These are phyloP conservation scores for Penicillium crustosum DNA, from an alignment of 2,329 filamentous ascomycete species.

Conservation along the genomic window DNA sequence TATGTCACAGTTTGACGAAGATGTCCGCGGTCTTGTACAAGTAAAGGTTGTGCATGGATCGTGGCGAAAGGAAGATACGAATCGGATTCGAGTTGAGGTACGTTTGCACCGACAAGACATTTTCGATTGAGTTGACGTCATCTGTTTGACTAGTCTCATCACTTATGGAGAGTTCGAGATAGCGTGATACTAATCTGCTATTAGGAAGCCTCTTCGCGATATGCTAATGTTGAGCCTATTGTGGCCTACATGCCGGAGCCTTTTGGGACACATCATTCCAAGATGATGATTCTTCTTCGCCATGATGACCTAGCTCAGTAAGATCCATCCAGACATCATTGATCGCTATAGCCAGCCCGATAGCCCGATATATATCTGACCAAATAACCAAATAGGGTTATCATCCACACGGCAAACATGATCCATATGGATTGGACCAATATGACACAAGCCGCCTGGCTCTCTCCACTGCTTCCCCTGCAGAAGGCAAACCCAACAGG, in stretches of 20 bases:
- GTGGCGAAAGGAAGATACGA: constrained; percentile 66
- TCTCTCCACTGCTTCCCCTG: constrained; percentile 67
- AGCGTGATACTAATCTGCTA: not conserved
- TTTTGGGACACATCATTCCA: constrained; percentile 82
- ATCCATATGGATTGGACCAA: constrained; percentile 84
- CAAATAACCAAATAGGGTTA: constrained; percentile 46
- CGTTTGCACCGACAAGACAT: not conserved
- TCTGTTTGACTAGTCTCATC: not conserved
- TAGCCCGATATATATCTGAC: not conserved
- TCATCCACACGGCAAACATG: constrained; percentile 91
- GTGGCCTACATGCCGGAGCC: constrained; percentile 76
- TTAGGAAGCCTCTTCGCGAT: constrained; percentile 61
- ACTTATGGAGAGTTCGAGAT: not conserved
- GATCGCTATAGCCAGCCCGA: not conserved
- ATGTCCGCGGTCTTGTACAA: constrained; percentile 53
- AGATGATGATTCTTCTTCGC: constrained; percentile 82
- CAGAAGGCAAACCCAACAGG: constrained; percentile 3
- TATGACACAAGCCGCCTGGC: constrained; percentile 83
- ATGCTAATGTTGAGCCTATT: constrained; percentile 69
- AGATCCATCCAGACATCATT: constrained; percentile 10
- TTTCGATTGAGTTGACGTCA: not conserved
- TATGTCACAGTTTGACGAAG: constrained; percentile 59
- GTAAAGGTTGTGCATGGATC: constrained; percentile 64
- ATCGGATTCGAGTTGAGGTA: constrained; percentile 59
- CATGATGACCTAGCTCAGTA: constrained; percentile 72